Evolutionary conservation across 2,329 filamentous ascomycete genomes (phyloP).

Genomic region (Immersiporthe knoxdaviesiana): DNA sequence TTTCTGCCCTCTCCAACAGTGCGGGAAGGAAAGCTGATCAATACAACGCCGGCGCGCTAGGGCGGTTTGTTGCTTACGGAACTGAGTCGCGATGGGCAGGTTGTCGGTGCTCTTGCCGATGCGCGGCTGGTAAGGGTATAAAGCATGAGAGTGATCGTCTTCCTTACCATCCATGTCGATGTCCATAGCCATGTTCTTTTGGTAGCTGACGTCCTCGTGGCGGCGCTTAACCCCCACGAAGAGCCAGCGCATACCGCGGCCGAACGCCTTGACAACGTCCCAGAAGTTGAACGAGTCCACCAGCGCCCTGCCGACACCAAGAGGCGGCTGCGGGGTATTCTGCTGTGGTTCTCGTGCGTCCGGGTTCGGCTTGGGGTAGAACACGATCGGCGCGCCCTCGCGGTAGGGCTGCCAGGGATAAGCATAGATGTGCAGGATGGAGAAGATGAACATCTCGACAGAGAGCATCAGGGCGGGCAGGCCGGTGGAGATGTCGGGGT

Average conservation of each 20-base stretch:
- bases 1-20: constrained; percentile 18
- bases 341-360: constrained; percentile 46
- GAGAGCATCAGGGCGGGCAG: constrained; percentile 79
- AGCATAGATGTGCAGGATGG: constrained; percentile 78
- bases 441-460: constrained; percentile 83
- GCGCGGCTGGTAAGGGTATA: constrained; percentile 35
- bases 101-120: constrained; percentile 43
- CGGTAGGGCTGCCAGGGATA: constrained; percentile 77
- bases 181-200: constrained; percentile 36
- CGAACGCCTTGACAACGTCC: constrained; percentile 81
- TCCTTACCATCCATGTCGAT: constrained; percentile 38
- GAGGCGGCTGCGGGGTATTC: constrained; percentile 54
- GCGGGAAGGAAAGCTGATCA: constrained; percentile 21
- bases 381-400: constrained; percentile 47
- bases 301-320: constrained; percentile 69
- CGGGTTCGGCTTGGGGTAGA: constrained; percentile 51
- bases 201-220: constrained; percentile 56
- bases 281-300: constrained; percentile 76
- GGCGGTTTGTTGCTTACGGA: constrained; percentile 36
- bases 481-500: constrained; percentile 78
- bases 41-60: constrained; percentile 29
- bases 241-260: constrained; percentile 78
- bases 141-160: constrained; percentile 40
- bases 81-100: constrained; percentile 45
- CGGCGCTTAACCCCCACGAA: constrained; percentile 71